phyloP scores from a whole-genome alignment of 176 grass and related monocot species.

The Hordeum vulgare region MorexV3_pseudomolecules_assembly NC_058521.1:488819560-488820059 shows the following conservation, averaged over 20 bases:
- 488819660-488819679: conserved; percentile 70
- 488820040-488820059: conserved; percentile 94
- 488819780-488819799: conserved; percentile 37
- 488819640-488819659: conserved; percentile 90
- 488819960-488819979: conserved; percentile 84
- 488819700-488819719: conserved; percentile 62
- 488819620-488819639: conserved; percentile 81
- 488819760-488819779: conserved; percentile 20
- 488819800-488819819: conserved; percentile 38
- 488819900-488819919: conserved; percentile 41
- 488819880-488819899: conserved; percentile 24
- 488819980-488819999: conserved; percentile 80
- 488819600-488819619: conserved; percentile 78
- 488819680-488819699: conserved; percentile 77
- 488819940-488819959: conserved; percentile 51
- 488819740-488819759: conserved; percentile 65
- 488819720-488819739: conserved; percentile 71
- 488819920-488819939: conserved; percentile 32
- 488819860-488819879: conserved; percentile 23
- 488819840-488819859: conserved; percentile 33
- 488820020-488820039: conserved; percentile 97
- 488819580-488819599: conserved; percentile 72
- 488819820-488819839: conserved; percentile 30
- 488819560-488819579: conserved; percentile 42
- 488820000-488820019: conserved; percentile 81